phyloP scores from a whole-genome alignment of 2,329 filamentous ascomycete genomes.

The Dactylellina parvicollis region DNA sequence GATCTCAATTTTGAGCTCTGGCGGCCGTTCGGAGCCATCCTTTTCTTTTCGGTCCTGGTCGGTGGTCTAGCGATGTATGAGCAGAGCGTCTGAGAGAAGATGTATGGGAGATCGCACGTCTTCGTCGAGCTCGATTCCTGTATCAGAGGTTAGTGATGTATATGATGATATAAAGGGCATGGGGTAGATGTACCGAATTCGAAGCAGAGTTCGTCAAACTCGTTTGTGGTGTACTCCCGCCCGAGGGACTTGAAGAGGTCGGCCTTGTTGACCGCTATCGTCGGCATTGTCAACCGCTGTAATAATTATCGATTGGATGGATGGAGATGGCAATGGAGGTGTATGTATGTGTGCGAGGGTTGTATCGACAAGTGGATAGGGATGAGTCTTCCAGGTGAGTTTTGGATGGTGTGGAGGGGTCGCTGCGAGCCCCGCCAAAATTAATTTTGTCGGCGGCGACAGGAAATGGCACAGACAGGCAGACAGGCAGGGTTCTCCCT shows the following conservation, averaged over 20 bases:
- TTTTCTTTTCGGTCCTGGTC: conserved; percentile 54
- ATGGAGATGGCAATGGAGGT: too few relatives aligned
- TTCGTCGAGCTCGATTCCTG: conserved; percentile 91
- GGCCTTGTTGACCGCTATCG: conserved; percentile 95
- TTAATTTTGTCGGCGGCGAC: conserved; percentile 10
- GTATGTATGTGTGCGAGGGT: not conserved
- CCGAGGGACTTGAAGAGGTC: conserved; percentile 93
- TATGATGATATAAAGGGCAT: conserved; percentile 22
- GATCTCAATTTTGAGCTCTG: conserved; percentile 97
- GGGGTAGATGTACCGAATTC: conserved; percentile 75
- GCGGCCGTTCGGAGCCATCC: conserved; percentile 82
- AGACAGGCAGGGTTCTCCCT: too few relatives aligned
- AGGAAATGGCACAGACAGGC: too few relatives aligned
- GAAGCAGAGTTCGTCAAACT: conserved; percentile 98
- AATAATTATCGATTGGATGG: too few relatives aligned
- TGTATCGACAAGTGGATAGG: not conserved
- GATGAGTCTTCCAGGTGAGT: not conserved
- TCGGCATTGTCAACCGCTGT: conserved; percentile 88
- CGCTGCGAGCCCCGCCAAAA: conserved; percentile 40
- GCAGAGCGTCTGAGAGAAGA: not conserved
- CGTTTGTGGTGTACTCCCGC: conserved; percentile 87
- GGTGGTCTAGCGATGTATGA: conserved; percentile 26
- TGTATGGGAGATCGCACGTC: conserved; percentile 66
- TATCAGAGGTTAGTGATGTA: conserved; percentile 19
- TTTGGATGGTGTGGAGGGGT: conserved; percentile 40